A percentile compares a stretch with the other conserved stretches of the same genome.
These are phyloP conservation scores for Phytophthora melonis DNA, from an alignment of 352 stramenopile genomes.

Conservation along the genomic window DNA sequence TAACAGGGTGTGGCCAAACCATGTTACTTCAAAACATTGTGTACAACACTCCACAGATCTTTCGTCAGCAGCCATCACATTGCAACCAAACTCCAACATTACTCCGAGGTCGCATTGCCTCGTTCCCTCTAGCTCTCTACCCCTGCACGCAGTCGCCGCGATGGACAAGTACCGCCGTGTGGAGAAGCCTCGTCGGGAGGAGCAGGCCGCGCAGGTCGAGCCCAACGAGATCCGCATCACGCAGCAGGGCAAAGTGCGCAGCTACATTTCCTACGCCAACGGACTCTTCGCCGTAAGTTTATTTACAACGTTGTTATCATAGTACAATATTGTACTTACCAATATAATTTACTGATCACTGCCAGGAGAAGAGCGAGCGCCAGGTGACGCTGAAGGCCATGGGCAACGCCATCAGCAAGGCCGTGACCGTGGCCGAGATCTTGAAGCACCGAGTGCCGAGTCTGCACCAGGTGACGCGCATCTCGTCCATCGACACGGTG, in stretches of 20 bases:
- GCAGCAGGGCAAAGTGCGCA: constrained; percentile 81
- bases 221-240: constrained; percentile 90
- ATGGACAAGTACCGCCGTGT: constrained; percentile 91
- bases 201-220: constrained; percentile 53
- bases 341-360: neutral
- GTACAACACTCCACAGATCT: constrained; percentile 42
- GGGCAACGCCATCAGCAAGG: constrained; percentile 87
- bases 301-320: neutral
- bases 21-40: constrained; percentile 42
- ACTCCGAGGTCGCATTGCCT: neutral
- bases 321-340: neutral
- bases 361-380: constrained; percentile 73
- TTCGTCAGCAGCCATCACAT: constrained; percentile 41
- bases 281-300: constrained; percentile 68
- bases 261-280: constrained; percentile 85
- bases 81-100: constrained; percentile 11
- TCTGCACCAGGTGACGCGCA: constrained; percentile 82
- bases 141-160: constrained; percentile 1
- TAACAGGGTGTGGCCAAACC: neutral
- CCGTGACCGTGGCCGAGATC: constrained; percentile 86
- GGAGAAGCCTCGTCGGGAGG: constrained; percentile 63
- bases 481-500: constrained; percentile 82
- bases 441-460: constrained; percentile 80
- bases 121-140: constrained; percentile 1
- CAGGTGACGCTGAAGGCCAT: constrained; percentile 81